Conservation (phyloP, 495 filamentous ascomycete genomes). For the Penicillium parvum region DNA sequence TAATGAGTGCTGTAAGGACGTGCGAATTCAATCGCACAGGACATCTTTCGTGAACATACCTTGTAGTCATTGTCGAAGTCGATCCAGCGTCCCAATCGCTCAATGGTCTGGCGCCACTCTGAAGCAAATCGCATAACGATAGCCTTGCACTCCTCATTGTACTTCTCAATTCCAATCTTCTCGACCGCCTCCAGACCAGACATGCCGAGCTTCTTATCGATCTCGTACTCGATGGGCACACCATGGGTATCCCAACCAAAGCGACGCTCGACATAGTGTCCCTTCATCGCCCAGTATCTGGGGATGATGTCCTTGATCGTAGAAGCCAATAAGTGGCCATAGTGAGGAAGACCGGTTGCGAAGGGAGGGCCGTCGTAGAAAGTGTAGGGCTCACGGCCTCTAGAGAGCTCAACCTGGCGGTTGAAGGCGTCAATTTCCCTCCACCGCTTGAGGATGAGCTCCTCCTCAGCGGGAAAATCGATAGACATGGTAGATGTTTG, state of each 20-base stretch:
- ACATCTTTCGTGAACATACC: slow-evolving; percentile 44
- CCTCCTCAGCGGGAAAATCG: slow-evolving; percentile 89
- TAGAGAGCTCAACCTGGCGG: slow-evolving; percentile 67
- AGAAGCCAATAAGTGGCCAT: slow-evolving; percentile 91
- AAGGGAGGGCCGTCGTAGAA: slow-evolving; percentile 60
- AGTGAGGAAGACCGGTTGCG: slow-evolving; percentile 80
- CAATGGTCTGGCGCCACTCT: slow-evolving; percentile 89
- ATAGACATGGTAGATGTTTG: slow-evolving; percentile 62
- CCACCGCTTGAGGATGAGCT: slow-evolving; percentile 75
- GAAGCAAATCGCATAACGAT: slow-evolving; percentile 91
- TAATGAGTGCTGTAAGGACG: neutral
- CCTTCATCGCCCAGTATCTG: slow-evolving; percentile 97
- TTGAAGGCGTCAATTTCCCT: slow-evolving; percentile 86
- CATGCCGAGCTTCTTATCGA: slow-evolving; percentile 94
- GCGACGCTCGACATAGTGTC: slow-evolving; percentile 69
- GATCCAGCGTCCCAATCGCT: slow-evolving; percentile 91
- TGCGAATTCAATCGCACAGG: neutral
- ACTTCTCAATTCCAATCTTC: slow-evolving; percentile 81
- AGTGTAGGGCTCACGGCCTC: slow-evolving; percentile 69
- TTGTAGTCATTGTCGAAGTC: slow-evolving; percentile 99
- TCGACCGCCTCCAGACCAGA: slow-evolving; percentile 84
- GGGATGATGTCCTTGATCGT: slow-evolving; percentile 98
- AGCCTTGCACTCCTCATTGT: slow-evolving; percentile 87
- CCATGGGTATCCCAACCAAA: slow-evolving; percentile 93
- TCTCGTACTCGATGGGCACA: slow-evolving; percentile 94